phyloP scores from a whole-genome alignment of 2,329 filamentous ascomycete species.

The Neocucurbitaria cava region DNA sequence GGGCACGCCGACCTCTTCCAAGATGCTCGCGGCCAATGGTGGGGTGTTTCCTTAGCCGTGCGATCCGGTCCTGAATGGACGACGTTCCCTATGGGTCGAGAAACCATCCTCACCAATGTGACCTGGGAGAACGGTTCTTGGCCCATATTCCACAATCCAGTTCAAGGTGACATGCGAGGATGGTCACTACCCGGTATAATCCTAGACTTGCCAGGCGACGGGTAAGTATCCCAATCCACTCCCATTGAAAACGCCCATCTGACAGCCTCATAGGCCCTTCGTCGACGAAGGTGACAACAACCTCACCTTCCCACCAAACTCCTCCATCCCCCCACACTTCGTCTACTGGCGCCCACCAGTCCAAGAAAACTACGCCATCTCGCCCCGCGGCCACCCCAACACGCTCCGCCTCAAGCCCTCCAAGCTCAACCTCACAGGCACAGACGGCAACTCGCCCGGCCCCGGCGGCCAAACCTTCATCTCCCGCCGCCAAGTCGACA shows the following conservation, averaged over 20 bases:
- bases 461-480: conserved; percentile 59
- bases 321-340: conserved; percentile 59
- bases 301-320: conserved; percentile 55
- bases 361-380: conserved; percentile 56
- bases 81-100: conserved; percentile 37
- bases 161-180: conserved; percentile 56
- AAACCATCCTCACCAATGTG: conserved; percentile 35
- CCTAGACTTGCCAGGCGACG: conserved; percentile 47
- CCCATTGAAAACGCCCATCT: neutral
- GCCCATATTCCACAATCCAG: conserved; percentile 52
- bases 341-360: conserved; percentile 62
- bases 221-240: conserved; percentile 24
- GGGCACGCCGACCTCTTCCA: conserved; percentile 40
- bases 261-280: conserved; percentile 38
- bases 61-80: conserved; percentile 33
- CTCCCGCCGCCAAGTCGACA: conserved; percentile 60
- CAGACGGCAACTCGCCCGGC: conserved; percentile 57
- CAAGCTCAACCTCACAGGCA: conserved; percentile 61
- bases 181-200: conserved; percentile 48
- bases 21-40: conserved; percentile 33
- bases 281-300: conserved; percentile 51
- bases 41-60: conserved; percentile 35
- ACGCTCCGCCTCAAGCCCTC: conserved; percentile 59
- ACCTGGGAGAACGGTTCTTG: conserved; percentile 47
- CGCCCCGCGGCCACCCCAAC: conserved; percentile 52